Conservation (phyloP, 2,329 filamentous ascomycete genomes). For the Immersiporthe knoxdaviesiana region DNA sequence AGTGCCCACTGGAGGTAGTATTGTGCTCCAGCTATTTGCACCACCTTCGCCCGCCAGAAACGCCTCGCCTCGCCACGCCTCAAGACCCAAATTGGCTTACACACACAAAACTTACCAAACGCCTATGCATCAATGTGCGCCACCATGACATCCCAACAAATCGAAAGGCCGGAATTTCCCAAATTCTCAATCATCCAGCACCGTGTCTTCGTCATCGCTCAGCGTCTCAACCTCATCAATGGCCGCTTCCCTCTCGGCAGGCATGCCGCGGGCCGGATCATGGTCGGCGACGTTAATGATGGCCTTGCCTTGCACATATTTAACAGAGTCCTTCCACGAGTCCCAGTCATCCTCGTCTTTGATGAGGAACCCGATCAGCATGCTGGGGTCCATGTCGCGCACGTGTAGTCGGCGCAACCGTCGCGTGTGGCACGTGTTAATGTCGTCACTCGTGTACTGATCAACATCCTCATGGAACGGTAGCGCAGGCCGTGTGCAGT, state of each 20-base stretch:
- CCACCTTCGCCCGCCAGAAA: neutral
- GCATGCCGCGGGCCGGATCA: conserved; percentile 61
- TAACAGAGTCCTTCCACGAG: conserved; percentile 77
- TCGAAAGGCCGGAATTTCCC: neutral
- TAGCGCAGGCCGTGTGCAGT: conserved; percentile 78
- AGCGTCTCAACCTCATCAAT: conserved; percentile 90
- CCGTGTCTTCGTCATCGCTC: conserved; percentile 62
- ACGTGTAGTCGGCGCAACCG: conserved; percentile 82
- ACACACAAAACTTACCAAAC: neutral
- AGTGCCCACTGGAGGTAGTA: neutral
- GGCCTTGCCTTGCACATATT: conserved; percentile 76
- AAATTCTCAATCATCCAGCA: conserved; percentile 27
- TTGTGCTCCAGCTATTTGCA: conserved; percentile 4
- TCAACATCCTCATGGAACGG: conserved; percentile 61
- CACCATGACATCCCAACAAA: conserved; percentile 8
- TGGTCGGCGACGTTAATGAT: conserved; percentile 83
- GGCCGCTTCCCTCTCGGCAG: conserved; percentile 67
- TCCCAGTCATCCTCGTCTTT: conserved; percentile 80
- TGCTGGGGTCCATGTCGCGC: conserved; percentile 95
- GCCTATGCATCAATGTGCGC: conserved; percentile 27
- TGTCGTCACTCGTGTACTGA: conserved; percentile 70
- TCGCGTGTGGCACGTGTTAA: conserved; percentile 84
- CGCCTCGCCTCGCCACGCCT: conserved; percentile 9
- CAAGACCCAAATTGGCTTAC: neutral
- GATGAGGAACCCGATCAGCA: conserved; percentile 94